Evolutionary conservation across 805 yeast species (phyloP).

Genomic region (Barnettozyma vustinii): DNA sequence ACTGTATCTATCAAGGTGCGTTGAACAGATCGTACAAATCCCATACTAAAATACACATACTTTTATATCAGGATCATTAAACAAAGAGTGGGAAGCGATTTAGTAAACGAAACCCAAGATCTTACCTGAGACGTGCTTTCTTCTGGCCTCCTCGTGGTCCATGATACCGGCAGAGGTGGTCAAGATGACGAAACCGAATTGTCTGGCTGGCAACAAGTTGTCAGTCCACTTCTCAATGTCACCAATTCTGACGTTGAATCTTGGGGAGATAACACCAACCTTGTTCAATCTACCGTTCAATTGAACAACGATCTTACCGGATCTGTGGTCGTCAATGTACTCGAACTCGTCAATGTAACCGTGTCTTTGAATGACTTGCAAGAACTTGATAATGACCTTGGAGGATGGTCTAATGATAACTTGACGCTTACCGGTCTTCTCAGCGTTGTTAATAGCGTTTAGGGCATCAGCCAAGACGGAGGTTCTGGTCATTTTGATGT

Average conservation of each 20-base stretch:
- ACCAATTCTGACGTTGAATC: slow-evolving; percentile 93
- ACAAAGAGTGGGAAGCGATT: slow-evolving; percentile 1
- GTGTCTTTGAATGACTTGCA: slow-evolving; percentile 96
- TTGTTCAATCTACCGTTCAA: slow-evolving; percentile 98
- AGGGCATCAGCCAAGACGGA: slow-evolving; percentile 98
- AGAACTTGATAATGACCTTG: slow-evolving; percentile 95
- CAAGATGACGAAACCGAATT: slow-evolving; percentile 95
- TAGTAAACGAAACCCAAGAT: slow-evolving; percentile 97
- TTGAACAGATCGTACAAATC: background rate
- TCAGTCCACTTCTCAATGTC: slow-evolving; percentile 98
- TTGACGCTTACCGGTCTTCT: slow-evolving; percentile 98
- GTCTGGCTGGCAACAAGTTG: slow-evolving; percentile 98
- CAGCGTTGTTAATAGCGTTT: slow-evolving; percentile 98
- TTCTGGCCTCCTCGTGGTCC: slow-evolving; percentile 99
- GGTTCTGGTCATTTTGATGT: slow-evolving; percentile 81
- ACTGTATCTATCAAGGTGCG: background rate
- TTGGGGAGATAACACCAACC: slow-evolving; percentile 98
- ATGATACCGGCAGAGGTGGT: slow-evolving; percentile 99
- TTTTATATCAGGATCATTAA: slow-evolving; percentile 8
- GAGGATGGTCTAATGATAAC: slow-evolving; percentile 97
- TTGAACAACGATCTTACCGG: slow-evolving; percentile 95
- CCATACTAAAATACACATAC: slow-evolving; percentile 9
- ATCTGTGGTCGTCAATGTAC: slow-evolving; percentile 98
- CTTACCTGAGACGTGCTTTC: slow-evolving; percentile 99
- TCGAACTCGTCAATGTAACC: slow-evolving; percentile 99